A percentile compares a stretch with the other conserved stretches of the same genome.
These are phyloP conservation scores for Paxillus ammoniavirescens DNA, from an alignment of 768 basidiomycete species.

Conservation along the genomic window DNA sequence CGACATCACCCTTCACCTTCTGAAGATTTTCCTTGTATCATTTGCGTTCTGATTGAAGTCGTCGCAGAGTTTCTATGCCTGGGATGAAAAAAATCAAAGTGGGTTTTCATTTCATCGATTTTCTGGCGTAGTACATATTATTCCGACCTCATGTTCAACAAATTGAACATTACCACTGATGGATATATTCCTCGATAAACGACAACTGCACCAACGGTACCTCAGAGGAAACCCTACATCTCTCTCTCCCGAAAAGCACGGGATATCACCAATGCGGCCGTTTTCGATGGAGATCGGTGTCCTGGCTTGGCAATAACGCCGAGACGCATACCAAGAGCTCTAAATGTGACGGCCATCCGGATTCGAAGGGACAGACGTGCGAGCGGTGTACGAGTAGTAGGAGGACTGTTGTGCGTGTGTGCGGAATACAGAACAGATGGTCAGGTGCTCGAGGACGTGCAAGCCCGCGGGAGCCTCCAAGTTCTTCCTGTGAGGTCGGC, in stretches of 20 bases:
- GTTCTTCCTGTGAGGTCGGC: no score
- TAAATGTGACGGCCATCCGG: not conserved
- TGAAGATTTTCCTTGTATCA: no score
- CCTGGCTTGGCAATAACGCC: constrained; percentile 1
- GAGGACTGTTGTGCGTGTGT: no score
- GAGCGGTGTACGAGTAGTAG: no score
- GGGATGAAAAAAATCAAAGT: constrained; percentile 38
- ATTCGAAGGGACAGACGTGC: not conserved
- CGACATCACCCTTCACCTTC: no score
- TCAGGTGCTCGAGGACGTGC: no score
- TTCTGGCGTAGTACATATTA: not conserved
- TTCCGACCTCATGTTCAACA: not conserved
- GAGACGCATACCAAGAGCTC: constrained; percentile 16
- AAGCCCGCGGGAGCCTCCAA: no score
- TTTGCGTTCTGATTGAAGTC: no score
- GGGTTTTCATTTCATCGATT: not conserved
- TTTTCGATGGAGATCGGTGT: constrained; percentile 27
- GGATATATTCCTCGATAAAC: no score
- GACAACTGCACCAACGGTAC: constrained; percentile 24
- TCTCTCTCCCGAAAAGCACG: constrained; percentile 38
- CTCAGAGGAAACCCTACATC: constrained; percentile 44
- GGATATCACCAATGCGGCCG: constrained; percentile 33
- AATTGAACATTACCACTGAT: not conserved
- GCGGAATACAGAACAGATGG: no score
- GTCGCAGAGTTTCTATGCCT: constrained; percentile 32